Evolutionary conservation across 2,329 filamentous ascomycete genomes (phyloP), one percentile per base, ranked within the genome.

Genomic region (Pleoardoris graminearum): DNA sequence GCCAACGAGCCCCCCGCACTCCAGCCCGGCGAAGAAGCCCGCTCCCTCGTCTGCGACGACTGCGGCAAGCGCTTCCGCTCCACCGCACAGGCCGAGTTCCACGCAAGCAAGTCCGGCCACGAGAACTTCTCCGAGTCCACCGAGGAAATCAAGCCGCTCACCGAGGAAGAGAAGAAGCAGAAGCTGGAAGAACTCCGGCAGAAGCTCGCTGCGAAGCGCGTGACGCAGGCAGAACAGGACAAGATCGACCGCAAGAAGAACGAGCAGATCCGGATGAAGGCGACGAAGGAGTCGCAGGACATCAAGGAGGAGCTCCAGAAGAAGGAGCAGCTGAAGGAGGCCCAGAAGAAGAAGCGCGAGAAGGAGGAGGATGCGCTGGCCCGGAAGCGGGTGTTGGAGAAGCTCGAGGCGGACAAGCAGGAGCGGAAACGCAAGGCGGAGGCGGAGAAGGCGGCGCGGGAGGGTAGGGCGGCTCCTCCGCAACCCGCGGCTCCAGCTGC

Each of bases 361-460:
- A 97, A 97, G 79, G 78, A 84, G 36, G 90, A 88, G 14, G 94
- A 97, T 48, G 74, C 88, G 7, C 90, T 91, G 37, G 93, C 91
- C 10, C 94, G 93, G 80, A 90, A 88, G 75, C 85, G 89, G 30
- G 93, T 97, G 72, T 88, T 91, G 76, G 92, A 91, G 51, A 92
- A 92, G 81, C 96, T 99, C 59, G 92, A 94, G 63, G 92, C 89
- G 12, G 92, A 97, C 77, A 97, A 95, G 79, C 89, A 90, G 63
- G 91, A 93, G 66, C 86, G 94, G 48, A 86, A 89, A 59, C 82
- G 88, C 59, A 96, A 94, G 72, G 87, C 90, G 3, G 94, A 96
- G 67, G 80, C 85, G 51, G 89, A 91, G 63, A 96, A 93, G 77
- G 92, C 92, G 0, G 84, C 85, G 50, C 84, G 93, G n/a, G 90